Evolutionary conservation across 1,139 yeast genomes (phyloP).

Genomic region (Candida gigantensis): DNA sequence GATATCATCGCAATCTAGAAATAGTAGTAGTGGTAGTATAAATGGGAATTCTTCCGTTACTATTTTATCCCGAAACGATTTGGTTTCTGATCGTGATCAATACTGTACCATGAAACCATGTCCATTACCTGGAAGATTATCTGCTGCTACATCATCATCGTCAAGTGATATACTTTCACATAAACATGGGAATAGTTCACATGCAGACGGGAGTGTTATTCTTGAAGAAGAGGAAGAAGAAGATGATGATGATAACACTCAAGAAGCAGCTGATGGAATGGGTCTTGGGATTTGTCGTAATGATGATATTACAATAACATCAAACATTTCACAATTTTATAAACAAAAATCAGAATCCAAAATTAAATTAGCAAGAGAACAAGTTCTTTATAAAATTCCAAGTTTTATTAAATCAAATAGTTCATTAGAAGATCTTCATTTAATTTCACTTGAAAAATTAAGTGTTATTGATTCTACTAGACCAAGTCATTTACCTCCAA

Average conservation of each 20-base stretch:
- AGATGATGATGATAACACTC: constrained; percentile 15
- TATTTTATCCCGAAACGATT: constrained; percentile 27
- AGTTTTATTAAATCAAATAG: constrained; percentile 41
- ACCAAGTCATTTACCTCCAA: constrained; percentile 50
- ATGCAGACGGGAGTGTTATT: constrained; percentile 20
- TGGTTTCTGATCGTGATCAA: constrained; percentile 28
- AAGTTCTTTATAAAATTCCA: constrained; percentile 41
- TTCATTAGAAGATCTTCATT: constrained; percentile 42
- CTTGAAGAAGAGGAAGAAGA: constrained; percentile 18
- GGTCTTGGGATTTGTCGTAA: constrained; percentile 11
- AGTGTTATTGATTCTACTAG: constrained; percentile 43
- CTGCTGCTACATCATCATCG: too few species aligned
- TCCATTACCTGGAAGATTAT: constrained; percentile 39
- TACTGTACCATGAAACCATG: constrained; percentile 28
- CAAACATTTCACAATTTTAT: constrained; percentile 41
- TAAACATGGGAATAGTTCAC: constrained; percentile 10
- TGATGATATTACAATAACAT: constrained; percentile 37
- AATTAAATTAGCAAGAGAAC: constrained; percentile 34
- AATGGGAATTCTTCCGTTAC: constrained; percentile 6
- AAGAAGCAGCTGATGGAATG: constrained; percentile 3
- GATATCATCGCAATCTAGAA: not conserved
- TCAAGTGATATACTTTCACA: constrained; percentile 13
- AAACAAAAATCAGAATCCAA: constrained; percentile 38
- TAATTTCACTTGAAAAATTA: constrained; percentile 46
- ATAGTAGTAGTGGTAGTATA: constrained; percentile 1